phyloP scores from a whole-genome alignment of 2,329 filamentous ascomycete species.

The Venturia nashicola region DNA sequence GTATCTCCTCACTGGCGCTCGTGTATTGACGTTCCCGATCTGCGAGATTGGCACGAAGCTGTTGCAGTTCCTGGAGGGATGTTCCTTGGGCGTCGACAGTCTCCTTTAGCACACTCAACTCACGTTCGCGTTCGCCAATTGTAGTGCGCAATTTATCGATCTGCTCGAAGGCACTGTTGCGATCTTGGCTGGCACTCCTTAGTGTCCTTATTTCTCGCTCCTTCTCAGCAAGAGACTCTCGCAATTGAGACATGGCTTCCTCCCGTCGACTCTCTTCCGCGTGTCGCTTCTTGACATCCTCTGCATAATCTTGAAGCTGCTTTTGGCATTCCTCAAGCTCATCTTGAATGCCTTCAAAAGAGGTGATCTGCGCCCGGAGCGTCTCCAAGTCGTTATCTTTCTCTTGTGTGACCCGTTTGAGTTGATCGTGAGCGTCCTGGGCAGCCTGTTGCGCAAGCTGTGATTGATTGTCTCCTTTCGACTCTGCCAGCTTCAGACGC shows the following conservation, averaged over 20 bases:
- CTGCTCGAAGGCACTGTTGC: constrained; percentile 18
- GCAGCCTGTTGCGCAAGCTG: constrained; percentile 29
- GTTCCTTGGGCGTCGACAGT: constrained; percentile 20
- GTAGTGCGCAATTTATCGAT: constrained; percentile 19
- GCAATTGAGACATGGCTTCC: constrained; percentile 21
- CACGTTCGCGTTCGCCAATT: constrained; percentile 22
- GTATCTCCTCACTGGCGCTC: constrained; percentile 13
- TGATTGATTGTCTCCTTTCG: constrained; percentile 26
- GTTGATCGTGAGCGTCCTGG: constrained; percentile 24
- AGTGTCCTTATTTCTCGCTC: constrained; percentile 24
- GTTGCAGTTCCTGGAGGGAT: constrained; percentile 16
- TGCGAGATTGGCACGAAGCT: constrained; percentile 5
- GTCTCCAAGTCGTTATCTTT: constrained; percentile 26
- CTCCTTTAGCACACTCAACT: constrained; percentile 19
- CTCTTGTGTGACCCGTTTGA: constrained; percentile 23
- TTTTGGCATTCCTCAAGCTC: constrained; percentile 23
- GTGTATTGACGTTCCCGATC: background rate
- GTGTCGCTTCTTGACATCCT: constrained; percentile 22
- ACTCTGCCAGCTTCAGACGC: constrained; percentile 27
- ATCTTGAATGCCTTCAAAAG: constrained; percentile 22
- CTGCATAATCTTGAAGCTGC: constrained; percentile 22
- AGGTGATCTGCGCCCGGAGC: constrained; percentile 23
- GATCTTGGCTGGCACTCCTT: constrained; percentile 12
- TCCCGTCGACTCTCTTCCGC: constrained; percentile 19
- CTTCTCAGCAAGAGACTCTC: constrained; percentile 18